phyloP scores from a whole-genome alignment of 768 basidiomycete species.

The Mycena venus region DNA sequence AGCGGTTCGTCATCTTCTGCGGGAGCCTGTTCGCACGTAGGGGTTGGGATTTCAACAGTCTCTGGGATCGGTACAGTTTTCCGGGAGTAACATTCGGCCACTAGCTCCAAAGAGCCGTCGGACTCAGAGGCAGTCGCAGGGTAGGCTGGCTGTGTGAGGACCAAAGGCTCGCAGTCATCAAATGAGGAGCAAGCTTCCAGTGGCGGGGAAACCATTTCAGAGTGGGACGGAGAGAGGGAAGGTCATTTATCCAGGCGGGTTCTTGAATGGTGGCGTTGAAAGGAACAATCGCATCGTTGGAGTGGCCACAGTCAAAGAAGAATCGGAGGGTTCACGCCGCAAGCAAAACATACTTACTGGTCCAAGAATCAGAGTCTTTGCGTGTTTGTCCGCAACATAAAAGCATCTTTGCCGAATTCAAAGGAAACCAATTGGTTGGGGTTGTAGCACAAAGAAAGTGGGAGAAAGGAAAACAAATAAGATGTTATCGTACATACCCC shows the following conservation, averaged over 20 bases:
- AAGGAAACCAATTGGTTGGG: not conserved
- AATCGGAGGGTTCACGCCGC: too few species aligned
- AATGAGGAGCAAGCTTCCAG: not conserved
- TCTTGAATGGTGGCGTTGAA: too few species aligned
- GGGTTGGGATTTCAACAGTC: not conserved
- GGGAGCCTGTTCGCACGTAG: not conserved
- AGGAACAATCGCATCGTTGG: too few species aligned
- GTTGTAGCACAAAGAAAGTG: not conserved
- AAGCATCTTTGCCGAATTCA: not conserved
- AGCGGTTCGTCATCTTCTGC: not conserved
- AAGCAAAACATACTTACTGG: not conserved
- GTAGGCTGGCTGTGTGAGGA: conserved; percentile 2
- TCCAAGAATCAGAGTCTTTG: not conserved
- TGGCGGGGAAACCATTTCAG: not conserved
- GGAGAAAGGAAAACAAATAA: not conserved
- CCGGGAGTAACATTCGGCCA: too few species aligned
- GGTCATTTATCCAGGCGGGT: not conserved
- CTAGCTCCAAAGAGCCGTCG: not conserved
- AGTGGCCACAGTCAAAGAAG: too few species aligned
- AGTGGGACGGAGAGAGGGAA: not conserved
- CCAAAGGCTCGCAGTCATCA: not conserved
- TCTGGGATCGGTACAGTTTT: not conserved
- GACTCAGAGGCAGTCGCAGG: not conserved
- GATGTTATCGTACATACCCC: not conserved
- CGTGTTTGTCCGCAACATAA: not conserved